Base-by-base conservation (phyloP, 108 stramenopile species). In the Nannochloropsis gaditana region DNA sequence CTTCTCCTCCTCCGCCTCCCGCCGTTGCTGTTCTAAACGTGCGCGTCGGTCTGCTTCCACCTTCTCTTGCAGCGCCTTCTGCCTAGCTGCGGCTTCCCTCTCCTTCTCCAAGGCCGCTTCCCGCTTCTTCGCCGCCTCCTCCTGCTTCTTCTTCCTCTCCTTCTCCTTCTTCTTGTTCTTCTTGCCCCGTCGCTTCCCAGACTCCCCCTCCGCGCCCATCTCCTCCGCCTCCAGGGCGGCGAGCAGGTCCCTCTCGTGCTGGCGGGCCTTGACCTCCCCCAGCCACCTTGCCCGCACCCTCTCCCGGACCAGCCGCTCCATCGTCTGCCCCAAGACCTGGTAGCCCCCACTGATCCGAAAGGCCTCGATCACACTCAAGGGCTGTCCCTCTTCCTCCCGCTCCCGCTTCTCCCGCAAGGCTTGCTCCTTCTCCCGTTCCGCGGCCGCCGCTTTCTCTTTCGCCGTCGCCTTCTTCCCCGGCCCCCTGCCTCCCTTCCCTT, bases 81-180 rank as follows among this genome's bases (percentile, higher is more conserved):
- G 19, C 8, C n/a, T 73, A 15, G n/a, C 2, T 73, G 59, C 59
- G 15, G 59, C 59, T n/a, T 73, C 59, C 8, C 59, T 73, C 59
- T 73, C 59, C 59, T 73, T 73, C 59, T 73, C 59, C n/a, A n/a
- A 15, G 19, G 15, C 59, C 59, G n/a, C 19, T n/a, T 73, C 59
- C 6, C n/a, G 15, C 59, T 73, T 73, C 59, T n/a, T 15, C n/a
- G 59, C 59, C 59, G 59, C 59, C 59, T 73, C 59, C 59, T 73
- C 59, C 59, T 73, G 59, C 8, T 73, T 73, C 59, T n/a, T 73
- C 85, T 85, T 85, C 45, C 81, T 85, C 43, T 85, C 85, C 42
- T 81, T 85, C 42, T 85, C 85, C 45, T 82, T 85, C 45, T 73
- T 85, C 85, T 85, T 85, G 8, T 80, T 81, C 85, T 85, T 85